Percentiles rank a stretch among this genome's conserved stretches.
These are phyloP conservation scores for Andalucia godoyi DNA, from an alignment of 78 protist species.

Conservation along the genomic window DNA sequence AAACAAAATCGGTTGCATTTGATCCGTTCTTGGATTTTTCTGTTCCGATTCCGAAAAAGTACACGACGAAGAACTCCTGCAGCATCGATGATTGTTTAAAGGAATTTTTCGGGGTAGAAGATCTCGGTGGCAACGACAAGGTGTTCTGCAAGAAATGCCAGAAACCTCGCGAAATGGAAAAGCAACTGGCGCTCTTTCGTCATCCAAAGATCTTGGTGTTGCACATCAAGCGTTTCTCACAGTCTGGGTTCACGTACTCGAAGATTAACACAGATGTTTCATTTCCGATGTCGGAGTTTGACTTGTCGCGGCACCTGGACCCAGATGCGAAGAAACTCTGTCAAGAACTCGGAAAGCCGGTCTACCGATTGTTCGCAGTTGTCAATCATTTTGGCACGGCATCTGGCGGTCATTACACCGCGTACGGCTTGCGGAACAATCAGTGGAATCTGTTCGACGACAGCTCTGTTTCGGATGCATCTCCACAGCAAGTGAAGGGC, in stretches of 20 bases:
- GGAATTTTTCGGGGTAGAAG: background rate
- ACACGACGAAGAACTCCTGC: background rate
- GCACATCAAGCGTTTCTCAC: constrained; percentile 14
- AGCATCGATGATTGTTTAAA: background rate
- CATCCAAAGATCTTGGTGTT: background rate
- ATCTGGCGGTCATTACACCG: background rate
- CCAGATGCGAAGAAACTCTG: too few relatives aligned
- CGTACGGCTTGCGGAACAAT: background rate
- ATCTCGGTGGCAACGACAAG: background rate
- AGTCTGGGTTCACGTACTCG: too few relatives aligned
- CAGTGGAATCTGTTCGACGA: background rate
- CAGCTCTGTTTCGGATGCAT: background rate
- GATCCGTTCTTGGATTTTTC: constrained; percentile 27
- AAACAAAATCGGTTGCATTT: background rate
- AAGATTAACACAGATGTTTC: too few relatives aligned
- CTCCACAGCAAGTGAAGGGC: too few relatives aligned
- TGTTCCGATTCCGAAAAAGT: constrained; percentile 12
- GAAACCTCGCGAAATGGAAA: background rate
- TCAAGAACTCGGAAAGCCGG: too few relatives aligned
- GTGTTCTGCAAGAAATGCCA: constrained; percentile 1
- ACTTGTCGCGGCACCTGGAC: too few relatives aligned
- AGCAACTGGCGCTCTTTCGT: background rate
- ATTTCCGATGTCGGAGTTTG: too few relatives aligned
- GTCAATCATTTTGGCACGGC: background rate
- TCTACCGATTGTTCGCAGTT: background rate